Conservation (phyloP, 441 rosid genomes). For the Adansonia gregorii region DNA sequence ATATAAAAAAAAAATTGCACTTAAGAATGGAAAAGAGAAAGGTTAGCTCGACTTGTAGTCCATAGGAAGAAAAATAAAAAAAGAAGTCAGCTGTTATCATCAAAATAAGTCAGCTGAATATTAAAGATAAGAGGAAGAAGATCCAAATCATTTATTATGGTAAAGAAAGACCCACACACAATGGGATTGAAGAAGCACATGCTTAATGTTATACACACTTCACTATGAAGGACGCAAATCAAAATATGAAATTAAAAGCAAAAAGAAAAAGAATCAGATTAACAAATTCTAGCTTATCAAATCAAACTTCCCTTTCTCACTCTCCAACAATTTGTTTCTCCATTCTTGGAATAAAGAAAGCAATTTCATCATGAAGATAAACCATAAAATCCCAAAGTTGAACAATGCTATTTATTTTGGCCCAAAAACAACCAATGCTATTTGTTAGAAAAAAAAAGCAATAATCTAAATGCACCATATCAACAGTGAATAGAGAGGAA, state of each 20-base stretch:
- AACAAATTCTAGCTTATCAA: neutral
- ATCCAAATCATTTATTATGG: neutral
- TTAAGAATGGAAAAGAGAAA: neutral
- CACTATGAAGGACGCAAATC: neutral
- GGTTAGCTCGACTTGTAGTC: neutral
- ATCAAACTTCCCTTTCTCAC: constrained; percentile 6
- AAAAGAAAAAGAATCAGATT: neutral
- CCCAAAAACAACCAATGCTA: neutral
- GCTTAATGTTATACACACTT: neutral
- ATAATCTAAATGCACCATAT: neutral
- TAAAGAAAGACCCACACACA: neutral
- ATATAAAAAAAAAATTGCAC: neutral
- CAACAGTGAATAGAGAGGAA: neutral
- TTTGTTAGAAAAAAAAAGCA: neutral
- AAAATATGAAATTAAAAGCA: neutral
- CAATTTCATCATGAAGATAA: neutral
- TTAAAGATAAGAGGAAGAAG: neutral
- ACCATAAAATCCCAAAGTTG: neutral
- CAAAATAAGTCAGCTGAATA: neutral
- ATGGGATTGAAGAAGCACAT: neutral
- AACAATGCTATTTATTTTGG: neutral
- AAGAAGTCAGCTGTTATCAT: neutral
- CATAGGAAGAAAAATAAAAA: neutral
- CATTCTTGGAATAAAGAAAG: neutral
- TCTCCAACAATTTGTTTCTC: neutral